Evolutionary conservation across 2,329 filamentous ascomycete species (phyloP).

Genomic region (Paramyrothecium roridum): DNA sequence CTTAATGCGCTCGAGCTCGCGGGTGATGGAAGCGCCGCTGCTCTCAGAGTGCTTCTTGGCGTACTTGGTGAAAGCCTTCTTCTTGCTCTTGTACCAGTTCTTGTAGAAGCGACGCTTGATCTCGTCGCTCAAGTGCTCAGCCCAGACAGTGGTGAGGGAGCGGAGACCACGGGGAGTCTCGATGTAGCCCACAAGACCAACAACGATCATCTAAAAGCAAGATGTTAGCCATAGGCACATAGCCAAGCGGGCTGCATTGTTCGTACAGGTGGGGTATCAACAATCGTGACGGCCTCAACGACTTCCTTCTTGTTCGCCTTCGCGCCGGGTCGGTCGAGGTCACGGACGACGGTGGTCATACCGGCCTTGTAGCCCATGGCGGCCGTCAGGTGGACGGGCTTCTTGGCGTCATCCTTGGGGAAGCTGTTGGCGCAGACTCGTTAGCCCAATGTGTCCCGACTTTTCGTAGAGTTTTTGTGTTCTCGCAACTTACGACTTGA

Average conservation of each 20-base stretch:
- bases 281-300: conserved; percentile 82
- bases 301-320: conserved; percentile 99
- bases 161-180: conserved; percentile 99
- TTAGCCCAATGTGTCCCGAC: conserved; percentile 18
- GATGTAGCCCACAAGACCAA: conserved; percentile 99
- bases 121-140: conserved; percentile 98
- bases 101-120: conserved; percentile 99
- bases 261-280: conserved; percentile 95
- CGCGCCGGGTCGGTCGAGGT: conserved; percentile 97
- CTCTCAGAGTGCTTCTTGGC: conserved; percentile 99
- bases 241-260: conserved; percentile 79
- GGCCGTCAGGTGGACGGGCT: conserved; percentile 97
- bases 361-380: conserved; percentile 99
- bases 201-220: conserved; percentile 85
- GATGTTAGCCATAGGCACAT: conserved; percentile 71
- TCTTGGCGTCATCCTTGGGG: conserved; percentile 99
- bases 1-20: conserved; percentile 99
- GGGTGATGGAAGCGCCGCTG: conserved; percentile 85
- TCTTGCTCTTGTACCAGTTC: conserved; percentile 99
- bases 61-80: conserved; percentile 99
- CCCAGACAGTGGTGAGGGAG: conserved; percentile 99
- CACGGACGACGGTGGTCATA: conserved; percentile 99
- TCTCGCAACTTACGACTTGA: conserved; percentile 78
- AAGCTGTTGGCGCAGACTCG: conserved; percentile 59
- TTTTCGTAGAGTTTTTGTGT: neutral